Percentiles rank a stretch among this genome's conserved stretches.
Conservation (phyloP, 495 filamentous ascomycete species). For the Neurospora sp. region DNA sequence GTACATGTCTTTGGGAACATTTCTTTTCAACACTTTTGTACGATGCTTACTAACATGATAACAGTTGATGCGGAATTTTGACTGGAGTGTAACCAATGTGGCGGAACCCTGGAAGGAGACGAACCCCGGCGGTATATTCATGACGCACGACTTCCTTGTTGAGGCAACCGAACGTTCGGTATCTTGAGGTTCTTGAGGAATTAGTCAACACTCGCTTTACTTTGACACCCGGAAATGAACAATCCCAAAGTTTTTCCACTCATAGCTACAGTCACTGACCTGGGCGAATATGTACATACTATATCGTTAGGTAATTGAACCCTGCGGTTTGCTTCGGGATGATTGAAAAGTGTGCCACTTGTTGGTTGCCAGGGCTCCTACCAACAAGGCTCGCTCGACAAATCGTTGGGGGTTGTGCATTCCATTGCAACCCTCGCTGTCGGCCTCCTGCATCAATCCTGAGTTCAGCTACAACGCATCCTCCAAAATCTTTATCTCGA, state of each 20-base stretch:
- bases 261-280: background rate
- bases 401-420: background rate
- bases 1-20: background rate
- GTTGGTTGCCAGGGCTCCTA: background rate
- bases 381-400: background rate
- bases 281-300: background rate
- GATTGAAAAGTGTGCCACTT: background rate
- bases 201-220: background rate
- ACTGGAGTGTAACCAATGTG: constrained; percentile 36
- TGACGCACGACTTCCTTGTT: constrained; percentile 11
- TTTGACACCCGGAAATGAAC: background rate
- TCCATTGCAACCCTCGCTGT: background rate
- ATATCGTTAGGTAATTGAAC: background rate
- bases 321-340: background rate
- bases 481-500: background rate
- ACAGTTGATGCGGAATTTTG: constrained; percentile 41
- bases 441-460: background rate
- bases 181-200: background rate
- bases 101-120: constrained; percentile 25
- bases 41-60: background rate
- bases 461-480: background rate
- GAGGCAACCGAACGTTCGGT: constrained; percentile 5
- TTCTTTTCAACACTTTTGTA: background rate
- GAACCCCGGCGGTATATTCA: constrained; percentile 3
- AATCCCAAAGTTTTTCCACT: background rate